A percentile compares a stretch with the other conserved stretches of the same genome.
These are phyloP conservation scores for Irpex sp. DNA, from an alignment of 1,284 basidiomycete genomes.

Conservation along the genomic window DNA sequence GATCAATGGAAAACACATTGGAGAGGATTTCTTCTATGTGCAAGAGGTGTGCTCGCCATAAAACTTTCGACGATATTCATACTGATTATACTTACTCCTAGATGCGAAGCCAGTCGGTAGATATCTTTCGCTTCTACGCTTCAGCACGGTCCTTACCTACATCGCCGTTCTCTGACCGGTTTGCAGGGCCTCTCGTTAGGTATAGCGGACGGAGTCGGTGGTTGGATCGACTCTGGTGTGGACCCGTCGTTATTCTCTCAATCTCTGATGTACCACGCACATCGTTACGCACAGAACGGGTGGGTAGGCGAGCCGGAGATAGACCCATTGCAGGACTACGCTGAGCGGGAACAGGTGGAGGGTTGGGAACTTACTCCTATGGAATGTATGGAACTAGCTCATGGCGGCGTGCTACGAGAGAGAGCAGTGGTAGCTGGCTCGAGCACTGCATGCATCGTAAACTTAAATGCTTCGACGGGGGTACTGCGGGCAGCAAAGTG, in stretches of 20 bases:
- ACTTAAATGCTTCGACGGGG: constrained; percentile 74
- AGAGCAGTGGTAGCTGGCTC: constrained; percentile 74
- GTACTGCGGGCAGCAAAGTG: constrained; percentile 79
- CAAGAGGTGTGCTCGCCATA: constrained; percentile 46
- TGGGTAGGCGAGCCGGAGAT: constrained; percentile 71
- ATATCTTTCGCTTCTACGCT: constrained; percentile 27
- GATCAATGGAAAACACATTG: constrained; percentile 44
- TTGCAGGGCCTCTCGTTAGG: constrained; percentile 74
- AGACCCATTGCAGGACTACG: constrained; percentile 48
- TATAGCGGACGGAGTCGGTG: constrained; percentile 69
- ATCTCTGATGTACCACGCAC: constrained; percentile 68
- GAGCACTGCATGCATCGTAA: constrained; percentile 82
- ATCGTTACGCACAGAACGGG: constrained; percentile 60
- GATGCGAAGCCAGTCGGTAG: constrained; percentile 77
- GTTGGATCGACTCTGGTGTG: constrained; percentile 74
- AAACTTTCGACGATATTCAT: background rate
- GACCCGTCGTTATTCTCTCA: constrained; percentile 79
- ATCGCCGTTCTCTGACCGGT: constrained; percentile 13
- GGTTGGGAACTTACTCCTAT: constrained; percentile 69
- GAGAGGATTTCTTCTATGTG: constrained; percentile 80
- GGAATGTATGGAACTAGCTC: constrained; percentile 71
- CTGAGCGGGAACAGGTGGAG: constrained; percentile 46
- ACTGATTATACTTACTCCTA: constrained; percentile 23
- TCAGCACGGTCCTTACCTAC: constrained; percentile 14
- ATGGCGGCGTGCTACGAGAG: constrained; percentile 70